A percentile compares a stretch with the other conserved stretches of the same genome.
Conservation (phyloP, 2,329 filamentous ascomycete genomes). For the Fusarium sp. region DNA sequence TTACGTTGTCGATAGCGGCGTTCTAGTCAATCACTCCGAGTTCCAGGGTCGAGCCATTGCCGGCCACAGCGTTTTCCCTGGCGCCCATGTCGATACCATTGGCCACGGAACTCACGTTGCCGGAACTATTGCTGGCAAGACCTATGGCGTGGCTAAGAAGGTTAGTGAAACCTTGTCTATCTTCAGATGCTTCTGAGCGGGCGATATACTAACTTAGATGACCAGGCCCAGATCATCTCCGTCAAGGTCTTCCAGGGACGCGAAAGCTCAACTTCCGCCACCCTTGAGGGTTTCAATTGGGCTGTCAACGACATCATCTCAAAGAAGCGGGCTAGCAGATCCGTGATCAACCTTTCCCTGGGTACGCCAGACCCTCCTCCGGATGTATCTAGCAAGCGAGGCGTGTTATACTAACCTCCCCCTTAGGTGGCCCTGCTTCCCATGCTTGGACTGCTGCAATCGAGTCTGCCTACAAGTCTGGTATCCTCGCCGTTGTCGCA, state of each 20-base stretch:
- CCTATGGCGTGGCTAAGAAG: constrained; percentile 48
- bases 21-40: constrained; percentile 19
- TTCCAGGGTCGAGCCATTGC: constrained; percentile 19
- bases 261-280: constrained; percentile 30
- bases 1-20: constrained; percentile 28
- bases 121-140: constrained; percentile 28
- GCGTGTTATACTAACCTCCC: background rate
- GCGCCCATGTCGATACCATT: background rate
- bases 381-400: background rate
- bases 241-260: constrained; percentile 52
- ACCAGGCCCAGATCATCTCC: constrained; percentile 50
- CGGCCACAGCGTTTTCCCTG: constrained; percentile 20
- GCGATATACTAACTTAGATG: background rate
- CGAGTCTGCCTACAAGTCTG: constrained; percentile 34
- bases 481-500: constrained; percentile 52
- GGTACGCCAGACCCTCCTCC: constrained; percentile 5
- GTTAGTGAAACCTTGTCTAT: background rate
- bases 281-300: constrained; percentile 49
- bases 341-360: constrained; percentile 58
- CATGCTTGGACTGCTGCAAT: constrained; percentile 28
- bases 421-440: constrained; percentile 21
- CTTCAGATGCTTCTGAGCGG: background rate
- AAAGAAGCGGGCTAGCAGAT: constrained; percentile 40
- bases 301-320: constrained; percentile 47
- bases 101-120: constrained; percentile 28